phyloP scores from a whole-genome alignment of 768 basidiomycete species.

The Suillus alpinus region DNA sequence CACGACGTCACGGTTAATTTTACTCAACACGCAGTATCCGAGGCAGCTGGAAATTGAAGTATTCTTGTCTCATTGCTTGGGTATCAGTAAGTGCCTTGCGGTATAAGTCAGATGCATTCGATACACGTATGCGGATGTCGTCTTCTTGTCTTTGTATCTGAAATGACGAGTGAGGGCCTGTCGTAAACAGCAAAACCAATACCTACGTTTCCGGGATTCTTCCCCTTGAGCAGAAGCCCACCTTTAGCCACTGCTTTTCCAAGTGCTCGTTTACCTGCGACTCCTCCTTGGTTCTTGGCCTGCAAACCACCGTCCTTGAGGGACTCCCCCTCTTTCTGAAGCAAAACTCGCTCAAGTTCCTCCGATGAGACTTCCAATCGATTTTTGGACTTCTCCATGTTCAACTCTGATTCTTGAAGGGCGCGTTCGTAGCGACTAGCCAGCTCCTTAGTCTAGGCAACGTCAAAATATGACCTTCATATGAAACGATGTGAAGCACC shows the following conservation, averaged over 20 bases:
- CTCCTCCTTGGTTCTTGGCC: slow-evolving; percentile 52
- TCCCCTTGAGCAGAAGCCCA: slow-evolving; percentile 85
- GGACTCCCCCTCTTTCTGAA: slow-evolving; percentile 95
- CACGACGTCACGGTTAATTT: neutral
- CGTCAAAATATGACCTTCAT: slow-evolving; percentile 8
- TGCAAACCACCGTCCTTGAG: slow-evolving; percentile 78
- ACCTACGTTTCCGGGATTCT: slow-evolving; percentile 81
- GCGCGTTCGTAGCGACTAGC: slow-evolving; percentile 84
- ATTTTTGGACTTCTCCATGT: slow-evolving; percentile 85
- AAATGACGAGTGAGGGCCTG: slow-evolving; percentile 10
- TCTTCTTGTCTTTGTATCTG: slow-evolving; percentile 93
- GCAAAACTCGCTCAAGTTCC: slow-evolving; percentile 86
- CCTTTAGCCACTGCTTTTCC: slow-evolving; percentile 93
- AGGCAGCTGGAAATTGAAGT: slow-evolving; percentile 96
- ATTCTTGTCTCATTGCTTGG: slow-evolving; percentile 90
- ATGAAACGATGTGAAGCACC: slow-evolving; percentile 38
- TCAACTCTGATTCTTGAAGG: slow-evolving; percentile 80
- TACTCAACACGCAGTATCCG: slow-evolving; percentile 66
- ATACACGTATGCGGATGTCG: slow-evolving; percentile 85
- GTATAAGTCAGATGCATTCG: slow-evolving; percentile 81
- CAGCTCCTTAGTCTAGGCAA: slow-evolving; percentile 82
- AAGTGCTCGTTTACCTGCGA: slow-evolving; percentile 75
- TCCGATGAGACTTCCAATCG: slow-evolving; percentile 89
- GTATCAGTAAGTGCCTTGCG: slow-evolving; percentile 88
- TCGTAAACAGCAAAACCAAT: slow-evolving; percentile 15